A percentile compares a stretch with the other conserved stretches of the same genome.
phyloP scores from a whole-genome alignment of 805 yeast species.

The Cyberlindnera xylosilytica region DNA sequence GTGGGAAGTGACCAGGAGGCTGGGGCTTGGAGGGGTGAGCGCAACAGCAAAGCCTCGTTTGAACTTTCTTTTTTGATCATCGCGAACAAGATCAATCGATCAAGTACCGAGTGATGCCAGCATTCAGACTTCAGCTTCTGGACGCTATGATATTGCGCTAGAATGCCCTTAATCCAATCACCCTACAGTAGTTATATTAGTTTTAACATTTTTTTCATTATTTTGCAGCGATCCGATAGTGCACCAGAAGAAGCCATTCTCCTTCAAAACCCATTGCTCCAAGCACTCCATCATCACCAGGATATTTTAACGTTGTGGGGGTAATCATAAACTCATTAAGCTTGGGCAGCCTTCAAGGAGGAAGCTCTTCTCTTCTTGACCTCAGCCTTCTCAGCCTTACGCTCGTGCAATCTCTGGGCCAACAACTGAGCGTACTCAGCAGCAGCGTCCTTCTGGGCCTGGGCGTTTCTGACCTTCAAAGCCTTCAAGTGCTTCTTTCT shows the following conservation, averaged over 20 bases:
- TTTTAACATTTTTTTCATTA: conserved; percentile 5
- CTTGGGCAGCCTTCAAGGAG: conserved; percentile 79
- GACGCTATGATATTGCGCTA: too few species aligned
- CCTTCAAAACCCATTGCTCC: conserved; percentile 49
- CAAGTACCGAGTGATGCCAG: too few species aligned
- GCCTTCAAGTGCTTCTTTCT: conserved; percentile 97
- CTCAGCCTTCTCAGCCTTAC: conserved; percentile 98
- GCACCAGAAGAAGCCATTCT: background rate
- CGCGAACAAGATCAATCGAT: too few species aligned
- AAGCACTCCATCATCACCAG: background rate
- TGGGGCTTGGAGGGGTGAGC: background rate
- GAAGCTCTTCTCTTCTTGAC: conserved; percentile 99
- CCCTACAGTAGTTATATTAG: too few species aligned
- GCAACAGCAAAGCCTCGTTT: conserved; percentile 2
- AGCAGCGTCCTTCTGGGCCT: conserved; percentile 99
- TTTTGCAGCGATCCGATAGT: conserved; percentile 5
- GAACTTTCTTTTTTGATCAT: too few species aligned
- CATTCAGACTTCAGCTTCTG: too few species aligned
- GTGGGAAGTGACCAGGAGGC: too few species aligned
- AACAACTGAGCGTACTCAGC: conserved; percentile 99
- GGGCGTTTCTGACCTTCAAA: conserved; percentile 93
- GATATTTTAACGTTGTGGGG: conserved; percentile 66
- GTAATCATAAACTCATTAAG: conserved; percentile 27
- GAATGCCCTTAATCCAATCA: too few species aligned
- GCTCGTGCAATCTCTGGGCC: conserved; percentile 97